Conservation (phyloP, 1,284 basidiomycete genomes). For the Mixia osmundae region DNA sequence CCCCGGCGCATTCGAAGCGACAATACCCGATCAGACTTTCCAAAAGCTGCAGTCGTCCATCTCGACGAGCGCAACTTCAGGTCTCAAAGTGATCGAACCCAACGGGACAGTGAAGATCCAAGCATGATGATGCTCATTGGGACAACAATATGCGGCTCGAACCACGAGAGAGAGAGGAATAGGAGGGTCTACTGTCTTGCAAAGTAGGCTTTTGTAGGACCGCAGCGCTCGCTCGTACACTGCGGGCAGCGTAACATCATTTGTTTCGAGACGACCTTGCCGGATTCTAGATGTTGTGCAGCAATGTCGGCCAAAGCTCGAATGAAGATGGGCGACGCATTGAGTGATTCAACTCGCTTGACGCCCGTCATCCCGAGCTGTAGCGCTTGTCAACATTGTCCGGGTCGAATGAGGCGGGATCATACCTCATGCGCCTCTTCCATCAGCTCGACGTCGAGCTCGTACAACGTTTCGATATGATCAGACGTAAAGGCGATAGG, state of each 20-base stretch:
- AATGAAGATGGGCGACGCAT: slow-evolving; percentile 92
- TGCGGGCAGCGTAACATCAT: slow-evolving; percentile 67
- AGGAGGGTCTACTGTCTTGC: too few relatives aligned
- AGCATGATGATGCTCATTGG: too few relatives aligned
- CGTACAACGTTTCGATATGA: slow-evolving; percentile 96
- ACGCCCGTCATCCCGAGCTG: slow-evolving; percentile 69
- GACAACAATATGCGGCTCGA: too few relatives aligned
- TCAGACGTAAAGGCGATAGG: slow-evolving; percentile 98
- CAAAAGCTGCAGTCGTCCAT: too few relatives aligned
- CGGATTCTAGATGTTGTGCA: slow-evolving; percentile 49
- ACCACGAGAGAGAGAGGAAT: too few relatives aligned
- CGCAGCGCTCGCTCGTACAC: too few relatives aligned
- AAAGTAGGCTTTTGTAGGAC: too few relatives aligned
- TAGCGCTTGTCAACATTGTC: not conserved
- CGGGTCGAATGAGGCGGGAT: not conserved
- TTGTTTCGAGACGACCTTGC: slow-evolving; percentile 40
- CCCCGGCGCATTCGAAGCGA: too few relatives aligned
- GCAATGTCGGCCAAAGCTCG: slow-evolving; percentile 88
- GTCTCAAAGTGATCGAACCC: too few relatives aligned
- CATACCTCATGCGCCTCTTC: slow-evolving; percentile 69
- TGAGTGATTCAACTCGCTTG: slow-evolving; percentile 79
- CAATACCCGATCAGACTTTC: too few relatives aligned
- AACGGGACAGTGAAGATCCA: too few relatives aligned
- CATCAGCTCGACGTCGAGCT: slow-evolving; percentile 81
- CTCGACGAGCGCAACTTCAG: too few relatives aligned